Evolutionary conservation across 768 basidiomycete species (phyloP), one percentile per base, ranked within the genome.

Genomic region (Serendipita sp.): DNA sequence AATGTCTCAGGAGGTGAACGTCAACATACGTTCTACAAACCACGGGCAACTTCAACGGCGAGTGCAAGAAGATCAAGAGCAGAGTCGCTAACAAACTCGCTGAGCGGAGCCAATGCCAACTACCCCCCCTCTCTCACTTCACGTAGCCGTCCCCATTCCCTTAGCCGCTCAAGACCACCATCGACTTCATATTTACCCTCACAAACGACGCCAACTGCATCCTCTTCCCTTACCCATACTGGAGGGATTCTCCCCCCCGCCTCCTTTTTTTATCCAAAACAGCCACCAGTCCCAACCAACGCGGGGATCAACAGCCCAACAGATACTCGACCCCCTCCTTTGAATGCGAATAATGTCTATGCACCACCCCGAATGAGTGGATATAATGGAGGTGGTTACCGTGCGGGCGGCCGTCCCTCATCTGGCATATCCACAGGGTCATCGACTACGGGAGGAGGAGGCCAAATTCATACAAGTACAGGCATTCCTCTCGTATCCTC

Each of bases 191-290:
- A 60, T 60, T 28, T 38, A n/a, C 30, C 56, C 37, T n/a, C 34
- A 24, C 30, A 32, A 30, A 8, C 56, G 3, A 8, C 56, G 8
- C 4, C 56, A 30, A 30, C 56, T 1, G 56, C 37, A 24, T 16
- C 56, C 8, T 16, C 35, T 11, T 65, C 65, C 41, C 34, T 24
- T 28, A 65, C 66, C 24, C 68, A 69, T 47, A 65, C 68, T 13
- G 68, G 68, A 15, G 68, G 62, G n/a, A 68, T 69, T 37, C 65
- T 67, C n/a, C 68, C 90, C 15, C 84, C 88, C 8, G 82, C 87
- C 3, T 85, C 86, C 4, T 90, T 91, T 76, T 90, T 90, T 70
- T 82, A 78, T 24, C 86, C 88, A 3, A 80, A 83, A 3, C 79
- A 83, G 60, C 88, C 86, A 38, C 48, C 47, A n/a, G 28, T 32